Conservation (phyloP, 371 early-diverging fungal species). For the Zychaea mexicana region DNA sequence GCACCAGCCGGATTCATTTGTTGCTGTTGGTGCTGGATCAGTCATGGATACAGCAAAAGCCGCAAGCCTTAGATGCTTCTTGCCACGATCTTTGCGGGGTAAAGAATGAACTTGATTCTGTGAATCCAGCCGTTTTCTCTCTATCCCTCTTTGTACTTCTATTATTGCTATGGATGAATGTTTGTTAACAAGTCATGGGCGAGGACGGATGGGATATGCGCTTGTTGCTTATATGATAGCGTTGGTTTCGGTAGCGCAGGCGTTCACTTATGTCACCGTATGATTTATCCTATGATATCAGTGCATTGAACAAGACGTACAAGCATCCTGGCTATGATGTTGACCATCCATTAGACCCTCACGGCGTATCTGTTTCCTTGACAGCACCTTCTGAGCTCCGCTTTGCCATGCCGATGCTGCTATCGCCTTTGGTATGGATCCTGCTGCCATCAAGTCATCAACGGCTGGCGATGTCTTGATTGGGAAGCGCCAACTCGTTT, state of each 20-base stretch:
- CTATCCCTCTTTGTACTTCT: too few relatives aligned
- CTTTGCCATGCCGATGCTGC: slow-evolving; percentile 88
- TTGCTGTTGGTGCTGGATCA: background rate
- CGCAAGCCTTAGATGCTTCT: background rate
- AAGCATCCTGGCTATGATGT: slow-evolving; percentile 80
- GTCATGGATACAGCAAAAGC: background rate
- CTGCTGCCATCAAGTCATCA: slow-evolving; percentile 58
- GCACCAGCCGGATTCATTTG: background rate
- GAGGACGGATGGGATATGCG: too few relatives aligned
- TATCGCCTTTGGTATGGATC: slow-evolving; percentile 76
- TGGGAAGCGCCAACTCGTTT: too few relatives aligned
- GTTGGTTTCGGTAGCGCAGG: too few relatives aligned
- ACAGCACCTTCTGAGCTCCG: slow-evolving; percentile 86
- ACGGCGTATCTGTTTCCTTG: slow-evolving; percentile 83
- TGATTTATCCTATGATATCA: slow-evolving; percentile 76
- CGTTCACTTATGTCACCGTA: slow-evolving; percentile 64
- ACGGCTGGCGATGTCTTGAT: slow-evolving; percentile 77
- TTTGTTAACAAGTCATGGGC: too few relatives aligned
- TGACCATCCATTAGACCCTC: slow-evolving; percentile 69
- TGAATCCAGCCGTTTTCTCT: too few relatives aligned
- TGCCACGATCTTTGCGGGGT: too few relatives aligned
- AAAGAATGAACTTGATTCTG: too few relatives aligned
- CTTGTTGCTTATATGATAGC: too few relatives aligned
- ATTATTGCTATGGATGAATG: too few relatives aligned
- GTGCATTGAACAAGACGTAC: slow-evolving; percentile 85